Conservation (phyloP, 768 basidiomycete species). For the Tremella yokohamensis region DNA sequence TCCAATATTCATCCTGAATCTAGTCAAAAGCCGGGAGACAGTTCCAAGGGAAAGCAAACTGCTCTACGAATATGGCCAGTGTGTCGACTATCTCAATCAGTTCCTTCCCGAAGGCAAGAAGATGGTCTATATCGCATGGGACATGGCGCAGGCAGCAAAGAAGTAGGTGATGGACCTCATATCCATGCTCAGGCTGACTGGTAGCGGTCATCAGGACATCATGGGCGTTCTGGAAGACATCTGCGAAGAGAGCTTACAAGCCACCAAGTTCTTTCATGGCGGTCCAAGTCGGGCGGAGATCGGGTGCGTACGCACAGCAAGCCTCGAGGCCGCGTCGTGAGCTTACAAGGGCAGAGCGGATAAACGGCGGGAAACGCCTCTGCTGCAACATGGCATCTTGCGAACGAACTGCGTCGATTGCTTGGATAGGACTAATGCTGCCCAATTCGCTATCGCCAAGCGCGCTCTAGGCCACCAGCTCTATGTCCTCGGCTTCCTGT, state of each 20-base stretch:
- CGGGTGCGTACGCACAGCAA: conserved; percentile 12
- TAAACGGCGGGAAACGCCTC: conserved; percentile 51
- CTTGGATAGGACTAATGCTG: conserved; percentile 91
- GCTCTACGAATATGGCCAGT: conserved; percentile 83
- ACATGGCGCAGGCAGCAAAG: conserved; percentile 92
- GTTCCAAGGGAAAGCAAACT: conserved; percentile 77
- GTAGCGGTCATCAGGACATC: conserved; percentile 88
- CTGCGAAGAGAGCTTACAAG: conserved; percentile 85
- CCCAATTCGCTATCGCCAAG: conserved; percentile 95
- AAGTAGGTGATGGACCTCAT: conserved; percentile 58
- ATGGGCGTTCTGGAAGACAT: conserved; percentile 92
- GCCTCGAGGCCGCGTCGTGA: not conserved
- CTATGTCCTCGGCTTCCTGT: conserved; percentile 85
- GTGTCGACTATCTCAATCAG: conserved; percentile 88
- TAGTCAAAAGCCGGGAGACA: conserved; percentile 64
- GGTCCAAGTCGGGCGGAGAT: conserved; percentile 58
- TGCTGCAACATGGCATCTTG: conserved; percentile 85
- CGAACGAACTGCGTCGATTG: conserved; percentile 97
- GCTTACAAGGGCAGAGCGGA: conserved; percentile 7
- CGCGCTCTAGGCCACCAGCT: conserved; percentile 91
- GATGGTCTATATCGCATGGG: conserved; percentile 92
- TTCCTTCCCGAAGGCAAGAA: conserved; percentile 80
- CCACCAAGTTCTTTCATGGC: conserved; percentile 92
- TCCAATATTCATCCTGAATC: conserved; percentile 83
- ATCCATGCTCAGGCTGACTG: not conserved